Conservation (phyloP, 305 asterid genomes). For the Plantago coronopus region DNA sequence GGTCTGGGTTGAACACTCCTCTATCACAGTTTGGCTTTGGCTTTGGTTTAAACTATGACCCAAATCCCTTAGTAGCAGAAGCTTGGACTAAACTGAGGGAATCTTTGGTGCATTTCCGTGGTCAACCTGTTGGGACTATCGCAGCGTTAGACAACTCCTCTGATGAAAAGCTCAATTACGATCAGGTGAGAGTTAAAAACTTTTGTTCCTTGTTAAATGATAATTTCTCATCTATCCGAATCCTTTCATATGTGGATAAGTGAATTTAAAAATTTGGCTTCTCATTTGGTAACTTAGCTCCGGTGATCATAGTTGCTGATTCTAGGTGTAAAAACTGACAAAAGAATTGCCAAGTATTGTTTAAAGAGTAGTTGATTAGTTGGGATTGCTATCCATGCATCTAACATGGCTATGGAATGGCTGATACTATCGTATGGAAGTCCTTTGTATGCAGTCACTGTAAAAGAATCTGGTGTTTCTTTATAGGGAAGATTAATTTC, state of each 20-base stretch:
- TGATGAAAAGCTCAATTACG: slow-evolving; percentile 70
- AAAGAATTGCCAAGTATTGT: neutral
- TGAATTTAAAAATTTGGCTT: no score
- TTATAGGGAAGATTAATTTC: no score
- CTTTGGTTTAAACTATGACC: slow-evolving; percentile 29
- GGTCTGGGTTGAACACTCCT: slow-evolving; percentile 50
- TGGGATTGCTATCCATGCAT: neutral
- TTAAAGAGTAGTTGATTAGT: neutral
- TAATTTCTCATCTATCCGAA: neutral
- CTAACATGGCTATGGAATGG: neutral
- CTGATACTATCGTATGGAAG: neutral
- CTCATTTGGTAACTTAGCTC: neutral
- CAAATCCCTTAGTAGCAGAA: slow-evolving; percentile 48
- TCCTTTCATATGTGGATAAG: neutral
- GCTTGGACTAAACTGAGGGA: slow-evolving; percentile 64
- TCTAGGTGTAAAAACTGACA: neutral
- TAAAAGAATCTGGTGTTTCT: neutral
- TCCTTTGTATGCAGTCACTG: slow-evolving; percentile 3
- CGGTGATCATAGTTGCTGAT: neutral
- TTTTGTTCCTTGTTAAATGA: neutral
- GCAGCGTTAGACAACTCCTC: slow-evolving; percentile 54
- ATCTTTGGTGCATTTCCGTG: slow-evolving; percentile 55
- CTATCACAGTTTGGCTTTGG: slow-evolving; percentile 33
- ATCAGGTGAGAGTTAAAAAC: slow-evolving; percentile 45
- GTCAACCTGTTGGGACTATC: slow-evolving; percentile 66